phyloP scores from a whole-genome alignment of 257 asterid species.

The Fraxinus anomala region DNA sequence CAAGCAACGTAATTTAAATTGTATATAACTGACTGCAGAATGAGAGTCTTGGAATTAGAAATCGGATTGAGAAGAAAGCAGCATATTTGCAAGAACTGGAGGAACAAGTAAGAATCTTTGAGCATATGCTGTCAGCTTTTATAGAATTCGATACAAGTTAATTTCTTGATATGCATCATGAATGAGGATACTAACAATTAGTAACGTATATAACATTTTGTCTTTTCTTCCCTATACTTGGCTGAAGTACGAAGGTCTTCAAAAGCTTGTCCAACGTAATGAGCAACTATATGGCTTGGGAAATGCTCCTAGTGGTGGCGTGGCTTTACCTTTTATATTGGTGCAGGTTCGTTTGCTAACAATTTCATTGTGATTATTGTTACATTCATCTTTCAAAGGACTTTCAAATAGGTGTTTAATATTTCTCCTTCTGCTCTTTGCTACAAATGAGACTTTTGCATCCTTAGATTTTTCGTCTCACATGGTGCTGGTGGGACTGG shows the following conservation, averaged over 20 bases:
- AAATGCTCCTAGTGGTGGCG: slow-evolving; percentile 93
- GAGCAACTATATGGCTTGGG: slow-evolving; percentile 81
- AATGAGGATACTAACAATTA: slow-evolving; percentile 7
- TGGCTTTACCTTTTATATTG: slow-evolving; percentile 92
- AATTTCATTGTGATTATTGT: slow-evolving; percentile 14
- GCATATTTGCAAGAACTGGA: slow-evolving; percentile 90
- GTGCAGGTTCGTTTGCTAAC: slow-evolving; percentile 70
- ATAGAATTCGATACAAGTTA: slow-evolving; percentile 14
- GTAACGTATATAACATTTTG: slow-evolving; percentile 6
- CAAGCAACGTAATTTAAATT: slow-evolving; percentile 12
- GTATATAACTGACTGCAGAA: slow-evolving; percentile 49
- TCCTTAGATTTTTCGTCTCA: neutral
- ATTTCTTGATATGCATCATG: slow-evolving; percentile 4
- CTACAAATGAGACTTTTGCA: neutral
- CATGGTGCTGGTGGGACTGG: slow-evolving; percentile 4
- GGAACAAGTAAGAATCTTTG: slow-evolving; percentile 65
- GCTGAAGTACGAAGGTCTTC: slow-evolving; percentile 77
- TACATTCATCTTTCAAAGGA: slow-evolving; percentile 8
- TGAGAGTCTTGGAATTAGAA: slow-evolving; percentile 73
- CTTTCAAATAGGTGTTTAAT: neutral
- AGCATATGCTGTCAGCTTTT: slow-evolving; percentile 20
- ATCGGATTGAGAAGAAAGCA: slow-evolving; percentile 82
- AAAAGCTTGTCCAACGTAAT: slow-evolving; percentile 80
- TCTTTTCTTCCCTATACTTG: slow-evolving; percentile 1
- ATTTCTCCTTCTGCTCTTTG: neutral